Base-by-base conservation (phyloP, 2,329 filamentous ascomycete genomes). In the Botrytis cinerea region DNA sequence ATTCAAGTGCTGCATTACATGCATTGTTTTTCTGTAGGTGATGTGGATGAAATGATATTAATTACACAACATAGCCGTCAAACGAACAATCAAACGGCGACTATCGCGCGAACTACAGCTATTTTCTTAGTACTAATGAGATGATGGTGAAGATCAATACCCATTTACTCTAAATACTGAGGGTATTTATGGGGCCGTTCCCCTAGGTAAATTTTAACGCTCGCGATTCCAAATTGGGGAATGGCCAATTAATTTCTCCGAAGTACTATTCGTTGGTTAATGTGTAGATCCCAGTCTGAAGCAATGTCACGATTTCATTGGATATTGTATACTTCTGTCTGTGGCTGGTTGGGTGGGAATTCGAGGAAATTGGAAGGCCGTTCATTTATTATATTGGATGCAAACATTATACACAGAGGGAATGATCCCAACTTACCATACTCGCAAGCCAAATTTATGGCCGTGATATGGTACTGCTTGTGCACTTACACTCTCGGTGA, bases 201-300 rank as follows among this genome's bases (percentile, higher is more conserved):
- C 32, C 59, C 59, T 40, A 12, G n/a, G 25, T 20, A 32, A 10
- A 38, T 67, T 67, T 67, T 67, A 67, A 67, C 45, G 63, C 63
- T 48, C 45, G 61, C 45, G 63, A 32, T 28, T 51, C 63, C 63
- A 67, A n/a, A 67, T 38, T n/a, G 25, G 63, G 32, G 32, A 38
- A 48, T 48, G 46, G 45, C 45, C 46, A 25, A 35, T 66, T 57
- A 22, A 48, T 66, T 66, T 48, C 43, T 46, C 62, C 43, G 28
- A 66, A 48, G 18, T 35, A 12, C 43, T 48, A 67, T 67, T 51
- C 22, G 63, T 67, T 66, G 32, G 10, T 38, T 38, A 18, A 16
- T 28, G 20, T 32, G 6, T n/a, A n/a, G 28, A 66, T 66, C 63
- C 63, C 51, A n/a, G 45, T 67, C 8, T 51, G 35, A 32, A 28